A percentile compares a stretch with the other conserved stretches of the same genome.
These are phyloP conservation scores for Boletus rufocinnamomeus DNA, from an alignment of 768 basidiomycete species.

Conservation along the genomic window DNA sequence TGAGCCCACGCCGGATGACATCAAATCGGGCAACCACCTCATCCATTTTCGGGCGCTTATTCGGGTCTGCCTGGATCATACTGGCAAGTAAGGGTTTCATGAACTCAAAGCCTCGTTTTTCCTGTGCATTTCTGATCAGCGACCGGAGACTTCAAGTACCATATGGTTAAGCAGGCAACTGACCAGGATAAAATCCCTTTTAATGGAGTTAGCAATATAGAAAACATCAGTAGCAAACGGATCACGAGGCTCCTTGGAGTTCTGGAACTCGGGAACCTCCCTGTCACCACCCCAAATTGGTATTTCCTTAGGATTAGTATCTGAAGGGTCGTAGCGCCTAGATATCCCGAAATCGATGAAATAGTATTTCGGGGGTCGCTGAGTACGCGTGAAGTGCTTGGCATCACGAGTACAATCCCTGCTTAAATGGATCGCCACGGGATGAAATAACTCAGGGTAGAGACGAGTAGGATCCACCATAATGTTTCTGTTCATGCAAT, in stretches of 20 bases:
- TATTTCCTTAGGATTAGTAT: constrained; percentile 27
- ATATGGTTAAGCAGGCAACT: not conserved
- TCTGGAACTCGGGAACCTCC: constrained; percentile 41
- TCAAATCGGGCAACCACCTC: constrained; percentile 25
- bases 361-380: constrained; percentile 34
- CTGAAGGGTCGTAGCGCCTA: constrained; percentile 28
- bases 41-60: constrained; percentile 26
- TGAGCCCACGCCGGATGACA: constrained; percentile 4
- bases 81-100: constrained; percentile 18
- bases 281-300: constrained; percentile 44
- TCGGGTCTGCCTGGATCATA: constrained; percentile 28
- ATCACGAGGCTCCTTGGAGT: constrained; percentile 28
- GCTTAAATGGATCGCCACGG: constrained; percentile 8
- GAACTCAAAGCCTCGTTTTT: constrained; percentile 23
- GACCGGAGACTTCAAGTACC: not conserved
- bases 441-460: constrained; percentile 32
- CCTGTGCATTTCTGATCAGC: not conserved
- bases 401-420: constrained; percentile 21
- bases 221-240: constrained; percentile 49
- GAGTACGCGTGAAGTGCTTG: constrained; percentile 33
- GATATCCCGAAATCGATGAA: constrained; percentile 42
- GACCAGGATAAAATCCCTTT: constrained; percentile 37
- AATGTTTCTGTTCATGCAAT: constrained; percentile 34
- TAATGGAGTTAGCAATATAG: constrained; percentile 42
- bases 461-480: constrained; percentile 32